A percentile compares a stretch with the other conserved stretches of the same genome.
Conservation (phyloP, 1,284 basidiomycete genomes). For the Psilocybe mexicana region DNA sequence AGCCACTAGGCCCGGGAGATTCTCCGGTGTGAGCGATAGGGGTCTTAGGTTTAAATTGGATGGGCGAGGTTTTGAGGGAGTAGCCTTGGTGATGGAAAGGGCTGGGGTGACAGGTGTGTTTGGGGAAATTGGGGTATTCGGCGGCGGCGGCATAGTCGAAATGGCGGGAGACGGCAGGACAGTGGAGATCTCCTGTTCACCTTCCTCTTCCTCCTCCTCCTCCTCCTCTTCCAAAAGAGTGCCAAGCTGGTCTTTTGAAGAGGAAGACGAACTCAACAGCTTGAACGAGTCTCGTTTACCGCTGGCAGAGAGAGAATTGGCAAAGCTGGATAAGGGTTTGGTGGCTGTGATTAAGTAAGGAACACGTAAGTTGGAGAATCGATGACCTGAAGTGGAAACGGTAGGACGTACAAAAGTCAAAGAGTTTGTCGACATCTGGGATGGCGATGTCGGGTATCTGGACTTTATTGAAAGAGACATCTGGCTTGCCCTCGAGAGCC, state of each 20-base stretch:
- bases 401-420: conserved; percentile 61
- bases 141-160: conserved; percentile 20
- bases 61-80: conserved; percentile 54
- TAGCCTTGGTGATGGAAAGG: conserved; percentile 34
- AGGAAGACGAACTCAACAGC: conserved; percentile 55
- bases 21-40: conserved; percentile 63
- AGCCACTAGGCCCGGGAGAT: conserved; percentile 32
- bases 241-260: conserved; percentile 71
- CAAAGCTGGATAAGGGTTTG: conserved; percentile 47
- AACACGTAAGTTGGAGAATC: conserved; percentile 11
- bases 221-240: conserved; percentile 82
- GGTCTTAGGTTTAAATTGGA: conserved; percentile 66
- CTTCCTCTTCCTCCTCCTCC: conserved; percentile 66
- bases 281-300: conserved; percentile 81
- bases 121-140: conserved; percentile 22
- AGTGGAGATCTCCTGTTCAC: not conserved
- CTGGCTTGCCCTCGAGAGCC: conserved; percentile 77
- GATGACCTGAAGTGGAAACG: conserved; percentile 13
- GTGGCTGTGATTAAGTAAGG: conserved; percentile 33
- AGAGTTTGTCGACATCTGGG: conserved; percentile 54
- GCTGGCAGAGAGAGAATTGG: conserved; percentile 40
- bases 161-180: conserved; percentile 15
- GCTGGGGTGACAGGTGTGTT: conserved; percentile 25
- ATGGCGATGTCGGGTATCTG: conserved; percentile 76
- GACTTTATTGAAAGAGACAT: conserved; percentile 66